These are phyloP conservation scores for Melianthus villosus DNA, from an alignment of 441 rosid genomes.

Conservation along the genomic window DNA sequence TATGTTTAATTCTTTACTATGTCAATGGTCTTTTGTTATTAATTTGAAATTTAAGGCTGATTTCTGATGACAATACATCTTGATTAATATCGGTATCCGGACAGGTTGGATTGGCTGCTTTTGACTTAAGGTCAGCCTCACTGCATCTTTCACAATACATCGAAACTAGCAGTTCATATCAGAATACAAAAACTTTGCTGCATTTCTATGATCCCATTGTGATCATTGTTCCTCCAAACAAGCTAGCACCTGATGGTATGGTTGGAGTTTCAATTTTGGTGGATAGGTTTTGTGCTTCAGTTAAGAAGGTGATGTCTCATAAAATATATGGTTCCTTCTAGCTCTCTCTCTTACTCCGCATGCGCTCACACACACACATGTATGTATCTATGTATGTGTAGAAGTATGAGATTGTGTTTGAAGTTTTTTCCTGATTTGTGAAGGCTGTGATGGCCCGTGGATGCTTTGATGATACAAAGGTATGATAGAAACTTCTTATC, in stretches of 20 bases:
- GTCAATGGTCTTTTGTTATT: background rate
- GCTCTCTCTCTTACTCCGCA: too few relatives aligned
- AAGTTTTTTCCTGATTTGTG: constrained; percentile 10
- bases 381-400: background rate
- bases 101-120: constrained; percentile 93
- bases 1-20: too few relatives aligned
- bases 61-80: background rate
- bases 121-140: constrained; percentile 79
- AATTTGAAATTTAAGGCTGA: background rate
- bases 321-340: too few relatives aligned
- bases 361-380: too few relatives aligned
- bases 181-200: constrained; percentile 72
- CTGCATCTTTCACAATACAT: constrained; percentile 90
- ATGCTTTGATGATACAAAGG: constrained; percentile 96
- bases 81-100: constrained; percentile 2
- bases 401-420: background rate
- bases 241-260: constrained; percentile 76
- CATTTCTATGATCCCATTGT: constrained; percentile 76
- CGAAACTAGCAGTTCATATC: constrained; percentile 90
- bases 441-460: constrained; percentile 84
- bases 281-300: constrained; percentile 42
- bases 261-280: constrained; percentile 81
- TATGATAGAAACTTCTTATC: constrained; percentile 17
- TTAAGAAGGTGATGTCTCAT: constrained; percentile 46
- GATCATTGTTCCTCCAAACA: constrained; percentile 73